Evolutionary conservation across 2,329 filamentous ascomycete genomes (phyloP).

Genomic region (Leptodontidium sp.): DNA sequence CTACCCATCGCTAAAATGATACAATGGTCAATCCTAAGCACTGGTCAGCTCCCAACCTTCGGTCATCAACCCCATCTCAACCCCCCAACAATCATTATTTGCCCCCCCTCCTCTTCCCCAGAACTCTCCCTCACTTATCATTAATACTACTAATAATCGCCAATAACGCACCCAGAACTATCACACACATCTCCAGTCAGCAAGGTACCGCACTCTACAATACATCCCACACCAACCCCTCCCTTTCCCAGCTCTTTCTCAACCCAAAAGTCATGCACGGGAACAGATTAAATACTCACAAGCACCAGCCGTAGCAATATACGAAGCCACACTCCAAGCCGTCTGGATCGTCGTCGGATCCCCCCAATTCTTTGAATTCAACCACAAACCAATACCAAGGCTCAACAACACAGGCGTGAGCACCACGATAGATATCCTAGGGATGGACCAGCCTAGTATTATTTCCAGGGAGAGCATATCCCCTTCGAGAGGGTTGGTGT

Average conservation of each 20-base stretch:
- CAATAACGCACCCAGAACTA: neutral
- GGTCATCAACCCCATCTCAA: too few relatives aligned
- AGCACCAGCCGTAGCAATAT: constrained; percentile 2
- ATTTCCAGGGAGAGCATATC: neutral
- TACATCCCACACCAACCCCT: neutral
- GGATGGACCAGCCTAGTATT: neutral
- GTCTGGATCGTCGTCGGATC: constrained; percentile 2
- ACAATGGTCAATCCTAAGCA: too few relatives aligned
- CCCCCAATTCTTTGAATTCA: neutral
- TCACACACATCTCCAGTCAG: neutral
- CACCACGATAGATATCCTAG: neutral
- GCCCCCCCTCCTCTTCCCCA: too few relatives aligned
- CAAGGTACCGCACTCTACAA: neutral
- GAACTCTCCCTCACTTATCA: too few relatives aligned
- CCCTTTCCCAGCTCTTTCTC: too few relatives aligned
- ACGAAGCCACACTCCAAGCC: neutral
- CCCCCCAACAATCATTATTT: too few relatives aligned
- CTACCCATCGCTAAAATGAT: too few relatives aligned
- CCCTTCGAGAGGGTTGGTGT: neutral
- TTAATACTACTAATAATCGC: neutral
- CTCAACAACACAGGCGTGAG: neutral
- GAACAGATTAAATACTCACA: neutral
- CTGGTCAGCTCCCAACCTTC: too few relatives aligned
- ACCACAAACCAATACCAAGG: neutral
- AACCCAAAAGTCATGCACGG: too few relatives aligned